phyloP scores from a whole-genome alignment of 2,329 filamentous ascomycete species.

The Geosmithia morbida region DNA sequence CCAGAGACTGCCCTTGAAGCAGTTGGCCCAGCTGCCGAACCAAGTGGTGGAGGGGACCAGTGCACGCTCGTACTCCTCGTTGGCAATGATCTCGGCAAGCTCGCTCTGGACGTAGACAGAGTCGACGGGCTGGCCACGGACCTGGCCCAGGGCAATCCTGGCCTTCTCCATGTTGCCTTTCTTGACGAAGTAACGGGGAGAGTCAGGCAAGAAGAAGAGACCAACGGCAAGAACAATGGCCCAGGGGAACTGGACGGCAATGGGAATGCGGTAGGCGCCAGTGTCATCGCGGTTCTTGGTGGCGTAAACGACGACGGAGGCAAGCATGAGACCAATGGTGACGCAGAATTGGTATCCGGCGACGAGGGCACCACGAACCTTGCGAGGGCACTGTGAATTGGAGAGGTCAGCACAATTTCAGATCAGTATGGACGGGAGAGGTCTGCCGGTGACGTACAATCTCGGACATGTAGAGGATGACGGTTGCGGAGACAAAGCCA shows the following conservation, averaged over 20 bases:
- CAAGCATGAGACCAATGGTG: slow-evolving; percentile 64
- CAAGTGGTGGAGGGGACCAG: slow-evolving; percentile 51
- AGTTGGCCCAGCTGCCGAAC: slow-evolving; percentile 53
- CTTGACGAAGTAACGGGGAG: slow-evolving; percentile 75
- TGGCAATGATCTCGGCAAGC: slow-evolving; percentile 75
- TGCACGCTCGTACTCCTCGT: slow-evolving; percentile 70
- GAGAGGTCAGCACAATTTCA: no score
- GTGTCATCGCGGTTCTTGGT: slow-evolving; percentile 48
- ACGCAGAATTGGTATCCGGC: slow-evolving; percentile 75
- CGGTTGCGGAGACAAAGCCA: slow-evolving; percentile 66
- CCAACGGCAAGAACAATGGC: slow-evolving; percentile 60
- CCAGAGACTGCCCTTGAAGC: slow-evolving; percentile 49
- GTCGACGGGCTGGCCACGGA: slow-evolving; percentile 60
- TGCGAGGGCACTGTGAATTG: slow-evolving; percentile 35
- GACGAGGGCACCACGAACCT: slow-evolving; percentile 66
- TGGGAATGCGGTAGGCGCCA: slow-evolving; percentile 66
- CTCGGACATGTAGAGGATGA: slow-evolving; percentile 81
- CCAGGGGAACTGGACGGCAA: slow-evolving; percentile 69
- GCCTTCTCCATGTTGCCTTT: slow-evolving; percentile 55
- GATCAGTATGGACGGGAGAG: slow-evolving; percentile 4
- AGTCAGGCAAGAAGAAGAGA: slow-evolving; percentile 68
- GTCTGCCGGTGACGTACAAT: slow-evolving; percentile 33
- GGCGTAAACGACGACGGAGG: slow-evolving; percentile 59
- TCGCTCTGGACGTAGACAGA: slow-evolving; percentile 67
- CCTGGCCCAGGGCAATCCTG: slow-evolving; percentile 42